These are phyloP conservation scores for Ophiosphaerella herpotricha DNA, from an alignment of 2,329 filamentous ascomycete species.

Conservation along the genomic window DNA sequence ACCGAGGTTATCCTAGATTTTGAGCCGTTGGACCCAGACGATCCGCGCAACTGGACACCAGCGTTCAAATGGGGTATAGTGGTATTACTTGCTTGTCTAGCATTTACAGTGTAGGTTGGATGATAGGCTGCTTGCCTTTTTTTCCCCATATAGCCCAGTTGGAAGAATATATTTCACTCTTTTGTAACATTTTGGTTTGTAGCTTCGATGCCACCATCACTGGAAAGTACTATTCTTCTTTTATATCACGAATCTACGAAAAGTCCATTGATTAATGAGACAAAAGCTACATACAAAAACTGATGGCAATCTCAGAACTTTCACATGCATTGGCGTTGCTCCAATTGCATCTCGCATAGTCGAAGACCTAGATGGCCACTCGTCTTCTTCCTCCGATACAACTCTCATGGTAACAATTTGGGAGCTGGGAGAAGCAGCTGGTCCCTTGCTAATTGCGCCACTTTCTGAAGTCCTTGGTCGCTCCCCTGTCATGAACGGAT, in stretches of 20 bases:
- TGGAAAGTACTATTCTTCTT: not conserved
- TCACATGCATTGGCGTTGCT: slow-evolving; percentile 46
- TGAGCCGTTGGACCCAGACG: slow-evolving; percentile 33
- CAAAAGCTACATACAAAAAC: not conserved
- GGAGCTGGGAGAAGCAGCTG: slow-evolving; percentile 44
- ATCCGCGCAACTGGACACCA: slow-evolving; percentile 38
- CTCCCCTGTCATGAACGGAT: slow-evolving; percentile 38
- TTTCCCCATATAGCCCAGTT: not conserved
- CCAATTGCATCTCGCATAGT: slow-evolving; percentile 40
- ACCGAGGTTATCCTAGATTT: slow-evolving; percentile 34
- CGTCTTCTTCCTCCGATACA: slow-evolving; percentile 28
- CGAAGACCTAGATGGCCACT: slow-evolving; percentile 32
- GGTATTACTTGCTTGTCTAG: slow-evolving; percentile 38
- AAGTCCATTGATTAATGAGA: too few species aligned
- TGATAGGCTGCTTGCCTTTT: not conserved
- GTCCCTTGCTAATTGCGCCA: slow-evolving; percentile 41
- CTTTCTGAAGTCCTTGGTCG: slow-evolving; percentile 41
- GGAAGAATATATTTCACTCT: not conserved
- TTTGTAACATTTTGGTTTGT: not conserved
- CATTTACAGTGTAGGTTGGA: slow-evolving; percentile 40
- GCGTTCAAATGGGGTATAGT: slow-evolving; percentile 42
- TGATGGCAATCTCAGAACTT: slow-evolving; percentile 32
- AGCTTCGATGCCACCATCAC: too few species aligned
- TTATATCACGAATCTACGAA: too few species aligned
- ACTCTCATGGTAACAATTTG: slow-evolving; percentile 43